Base-by-base conservation (phyloP, 2,329 filamentous ascomycete genomes). In the Ophiocordyceps australis region DNA sequence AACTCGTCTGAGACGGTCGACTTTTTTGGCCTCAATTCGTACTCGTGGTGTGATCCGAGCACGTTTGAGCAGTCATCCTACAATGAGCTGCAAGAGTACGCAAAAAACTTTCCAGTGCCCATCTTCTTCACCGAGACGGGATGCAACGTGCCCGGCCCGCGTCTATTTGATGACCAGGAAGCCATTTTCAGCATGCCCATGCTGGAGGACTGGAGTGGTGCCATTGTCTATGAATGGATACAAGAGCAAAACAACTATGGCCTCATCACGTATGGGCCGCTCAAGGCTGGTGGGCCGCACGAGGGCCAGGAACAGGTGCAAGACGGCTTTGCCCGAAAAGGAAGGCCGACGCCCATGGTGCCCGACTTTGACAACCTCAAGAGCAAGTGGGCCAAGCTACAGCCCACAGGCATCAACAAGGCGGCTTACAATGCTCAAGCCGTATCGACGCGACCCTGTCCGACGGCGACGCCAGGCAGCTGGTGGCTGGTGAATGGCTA, bases 121-220 rank as follows among this genome's bases (percentile, higher is more conserved):
- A 81, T 89, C 39, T 85, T 83, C 59, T 81, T 92, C 52, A 85
- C 79, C 18, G 82, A 92, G 52, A 89, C 80, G 4, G 82, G 82
- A 30, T 92, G 82, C 62, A 85, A 79, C 44, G 61, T 55, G 1
- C 58, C 60, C 1, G 52, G 54, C 2, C 71, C 74, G 1, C 64
- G 76, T 22, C 52, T 59, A 2, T 82, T 78, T 43, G 58, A 59
- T 14, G 76, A 92, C 43, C 79, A 89, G 49, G 59, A 65, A 21
- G 72, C 79, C 25, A 80, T 92, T 37, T 76, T 89, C 39, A 75
- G 78, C 22, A 38, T 59, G 1, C 51, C 79, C 3, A 92, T 92
- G 82, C 53, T 63, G 5, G 57, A 60, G 30, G 63, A 63, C 39
- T 72, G 52, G 70, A 83, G 77, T 26, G 82, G 82, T 28, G 63